Base-by-base conservation (phyloP, 148 eudicot species). In the Vaccinium macrocarpon region DNA sequence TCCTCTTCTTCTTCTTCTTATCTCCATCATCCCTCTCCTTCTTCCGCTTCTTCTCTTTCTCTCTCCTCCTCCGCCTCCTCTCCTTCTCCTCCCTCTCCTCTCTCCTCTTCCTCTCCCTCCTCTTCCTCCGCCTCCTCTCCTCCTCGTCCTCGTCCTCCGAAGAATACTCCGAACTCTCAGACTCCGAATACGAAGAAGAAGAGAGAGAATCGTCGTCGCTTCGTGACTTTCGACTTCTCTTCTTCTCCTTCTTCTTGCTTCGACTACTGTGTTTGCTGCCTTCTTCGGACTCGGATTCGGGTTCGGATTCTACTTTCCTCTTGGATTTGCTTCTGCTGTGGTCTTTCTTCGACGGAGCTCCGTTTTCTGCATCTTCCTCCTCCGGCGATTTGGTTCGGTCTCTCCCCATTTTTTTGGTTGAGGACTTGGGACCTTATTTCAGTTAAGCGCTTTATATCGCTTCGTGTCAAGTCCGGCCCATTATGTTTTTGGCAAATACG, bases 141-240 rank as follows among this genome's bases (percentile, higher is more conserved):
- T 50, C 78, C 84, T 76, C 84, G 70, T 85, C 87, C 88, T 59
- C 85, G 87, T 59, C 85, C 79, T 85, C 87, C 78, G 81, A 87
- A 29, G 81, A 84, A 27, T 82, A 83, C 68, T 88, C 89, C 86
- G 91, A 85, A 50, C 84, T 89, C 66, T 89, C 91, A 14, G 91
- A 88, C 8, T 84, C 90, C 14, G 87, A 85, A 0, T 64, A 48
- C 29, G 88, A 85, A 32, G 81, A 88, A n/a, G 80, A 84, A 51
- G 91, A 91, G 77, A 81, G 84, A 0, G 83, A 84, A n/a, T 84
- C 46, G 21, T 85, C 87, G 76, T 87, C 90, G 49, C 84, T 57
- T 29, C 91, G 89, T 0, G 89, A 86, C 75, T 68, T 82, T 13
- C 88, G 85, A 79, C 87, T 90, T 48, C 76, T 13, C 83, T 76